These are phyloP conservation scores for Tetrapisispora arboricola DNA, from an alignment of 805 yeast species.

Conservation along the genomic window DNA sequence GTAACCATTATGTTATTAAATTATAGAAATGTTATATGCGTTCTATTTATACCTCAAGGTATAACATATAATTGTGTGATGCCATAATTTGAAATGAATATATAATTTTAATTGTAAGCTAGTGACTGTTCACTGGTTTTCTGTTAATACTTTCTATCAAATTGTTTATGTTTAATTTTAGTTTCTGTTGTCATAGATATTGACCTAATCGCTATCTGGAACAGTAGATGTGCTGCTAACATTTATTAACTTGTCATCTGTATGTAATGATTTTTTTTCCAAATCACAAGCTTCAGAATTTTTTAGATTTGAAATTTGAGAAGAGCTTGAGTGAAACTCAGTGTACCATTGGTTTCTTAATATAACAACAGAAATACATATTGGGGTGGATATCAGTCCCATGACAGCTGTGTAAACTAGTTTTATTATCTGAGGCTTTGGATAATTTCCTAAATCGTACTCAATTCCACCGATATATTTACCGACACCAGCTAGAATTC, in stretches of 20 bases:
- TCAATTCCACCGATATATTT: constrained; percentile 11
- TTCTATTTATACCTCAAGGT: no score
- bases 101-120: no score
- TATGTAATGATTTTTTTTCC: background rate
- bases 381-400: constrained; percentile 13
- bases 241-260: background rate
- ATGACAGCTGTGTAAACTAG: constrained; percentile 13
- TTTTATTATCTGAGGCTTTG: constrained; percentile 17
- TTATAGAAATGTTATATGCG: no score
- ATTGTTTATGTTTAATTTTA: no score
- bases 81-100: no score
- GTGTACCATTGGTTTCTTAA: constrained; percentile 9
- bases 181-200: no score
- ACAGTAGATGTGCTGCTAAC: background rate
- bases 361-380: constrained; percentile 10
- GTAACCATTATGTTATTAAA: no score
- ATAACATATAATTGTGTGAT: no score
- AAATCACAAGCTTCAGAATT: background rate
- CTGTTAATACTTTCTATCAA: no score
- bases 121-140: no score
- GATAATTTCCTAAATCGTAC: constrained; percentile 12
- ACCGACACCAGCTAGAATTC: constrained; percentile 18
- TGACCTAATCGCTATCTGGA: background rate
- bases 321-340: background rate
- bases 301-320: background rate